Evolutionary conservation across 2,329 filamentous ascomycete genomes (phyloP), one percentile per base, ranked within the genome.

Genomic region (Magnaporthiopsis rhizophila): DNA sequence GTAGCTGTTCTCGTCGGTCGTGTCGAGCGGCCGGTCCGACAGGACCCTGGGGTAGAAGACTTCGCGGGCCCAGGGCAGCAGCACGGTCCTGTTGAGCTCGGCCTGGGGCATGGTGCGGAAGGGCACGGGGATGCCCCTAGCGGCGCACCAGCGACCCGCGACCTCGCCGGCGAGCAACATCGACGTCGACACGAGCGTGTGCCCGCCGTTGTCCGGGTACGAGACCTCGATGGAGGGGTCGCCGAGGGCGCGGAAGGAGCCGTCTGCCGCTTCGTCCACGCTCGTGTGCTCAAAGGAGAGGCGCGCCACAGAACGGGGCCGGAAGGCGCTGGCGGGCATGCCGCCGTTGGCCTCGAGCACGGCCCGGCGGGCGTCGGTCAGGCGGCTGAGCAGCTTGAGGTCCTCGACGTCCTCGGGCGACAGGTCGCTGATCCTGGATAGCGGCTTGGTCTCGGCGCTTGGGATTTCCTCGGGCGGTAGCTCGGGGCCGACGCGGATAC

Each of bases 161-260:
- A 87, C 76, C 69, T 88, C 80, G 64, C 85, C 85, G 15, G 85
- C 86, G 4, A 88, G 77, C 53, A 84, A 78, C 87, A 89, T 90
- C 30, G 79, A 69, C 64, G 78, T 77, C 65, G 76, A 74, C 56
- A 85, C 80, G 21, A 83, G 69, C 28, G 75, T 71, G 26, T 72
- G 75, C 30, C 71, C 73, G 11, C 69, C 68, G 24, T 53, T 62
- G 50, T 65, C 59, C 7, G 70, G 69, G 65, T 78, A 78, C 9
- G 69, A 68, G 56, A 82, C 73, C 24, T 73, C 73, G 68, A 86
- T 86, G 64, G 79, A 78, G 0, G 84, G 83, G 65, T 86, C 82
- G 3, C 81, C 78, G 0, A 72, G 69, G 53, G 80, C 74, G 3
- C 72, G 65, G 30, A 78, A 66, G 62, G 75, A 73, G 8, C 71